These are phyloP conservation scores for Fusarium goolgardi DNA, from an alignment of 2,329 filamentous ascomycete genomes.

Conservation along the genomic window DNA sequence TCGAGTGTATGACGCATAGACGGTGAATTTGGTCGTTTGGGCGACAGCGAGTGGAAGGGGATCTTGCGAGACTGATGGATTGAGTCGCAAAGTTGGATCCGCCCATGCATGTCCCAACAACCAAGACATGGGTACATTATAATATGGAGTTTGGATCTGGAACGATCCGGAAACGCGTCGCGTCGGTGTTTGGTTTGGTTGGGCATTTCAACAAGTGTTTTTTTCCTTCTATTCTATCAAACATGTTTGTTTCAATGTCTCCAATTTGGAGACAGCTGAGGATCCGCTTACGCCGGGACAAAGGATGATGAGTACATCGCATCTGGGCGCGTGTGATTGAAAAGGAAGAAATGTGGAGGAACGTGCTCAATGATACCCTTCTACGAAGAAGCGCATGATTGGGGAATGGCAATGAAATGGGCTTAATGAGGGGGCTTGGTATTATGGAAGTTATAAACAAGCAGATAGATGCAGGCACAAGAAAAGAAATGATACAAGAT, in stretches of 20 bases:
- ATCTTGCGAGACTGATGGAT: constrained; percentile 11
- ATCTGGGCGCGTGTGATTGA: background rate
- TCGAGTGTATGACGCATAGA: constrained; percentile 34
- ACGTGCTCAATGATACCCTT: constrained; percentile 21
- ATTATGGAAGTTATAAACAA: background rate
- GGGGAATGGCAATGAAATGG: constrained; percentile 8
- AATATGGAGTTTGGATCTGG: constrained; percentile 37
- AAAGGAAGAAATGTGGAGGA: background rate
- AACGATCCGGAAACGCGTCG: constrained; percentile 36
- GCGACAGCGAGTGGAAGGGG: constrained; percentile 13
- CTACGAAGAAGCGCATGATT: constrained; percentile 14
- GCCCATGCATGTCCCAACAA: constrained; percentile 8
- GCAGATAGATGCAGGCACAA: background rate
- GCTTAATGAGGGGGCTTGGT: constrained; percentile 10
- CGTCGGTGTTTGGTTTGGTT: constrained; percentile 37
- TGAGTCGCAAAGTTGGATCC: constrained; percentile 34
- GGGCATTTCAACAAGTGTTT: constrained; percentile 34
- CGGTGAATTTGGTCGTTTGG: constrained; percentile 14
- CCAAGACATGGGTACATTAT: constrained; percentile 20
- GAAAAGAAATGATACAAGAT: constrained; percentile 3
- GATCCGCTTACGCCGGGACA: background rate
- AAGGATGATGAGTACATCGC: background rate
- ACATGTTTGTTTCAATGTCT: constrained; percentile 37
- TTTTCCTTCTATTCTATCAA: constrained; percentile 12
- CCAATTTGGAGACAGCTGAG: constrained; percentile 25